These are phyloP conservation scores for Oryza officinalis DNA, from an alignment of 176 grass and related monocot species.

Conservation along the genomic window DNA sequence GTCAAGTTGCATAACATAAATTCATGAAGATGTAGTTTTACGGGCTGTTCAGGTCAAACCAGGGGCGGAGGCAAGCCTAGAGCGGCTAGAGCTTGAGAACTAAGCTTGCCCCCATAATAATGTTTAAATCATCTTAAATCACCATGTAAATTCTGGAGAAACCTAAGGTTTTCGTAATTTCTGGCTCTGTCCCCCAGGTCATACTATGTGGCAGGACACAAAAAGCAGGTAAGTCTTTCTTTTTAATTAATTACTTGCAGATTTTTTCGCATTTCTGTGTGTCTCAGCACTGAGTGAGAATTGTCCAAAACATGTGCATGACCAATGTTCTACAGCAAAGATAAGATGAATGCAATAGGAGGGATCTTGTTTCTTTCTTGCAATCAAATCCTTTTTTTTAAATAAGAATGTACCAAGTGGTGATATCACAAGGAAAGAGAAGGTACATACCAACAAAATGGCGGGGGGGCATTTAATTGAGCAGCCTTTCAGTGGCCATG, in stretches of 20 bases:
- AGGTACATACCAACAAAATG: conserved; percentile 1
- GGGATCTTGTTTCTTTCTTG: background rate
- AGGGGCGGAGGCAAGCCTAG: too few species aligned
- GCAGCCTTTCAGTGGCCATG: conserved; percentile 10
- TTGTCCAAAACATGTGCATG: background rate
- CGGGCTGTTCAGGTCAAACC: background rate
- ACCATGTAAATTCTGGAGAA: too few species aligned
- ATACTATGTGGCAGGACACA: background rate
- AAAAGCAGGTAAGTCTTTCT: background rate
- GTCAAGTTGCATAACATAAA: background rate
- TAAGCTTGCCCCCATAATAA: too few species aligned
- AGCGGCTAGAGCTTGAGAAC: too few species aligned
- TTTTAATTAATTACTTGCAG: too few species aligned
- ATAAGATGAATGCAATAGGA: background rate
- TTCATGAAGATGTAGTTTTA: background rate
- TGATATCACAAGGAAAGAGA: background rate
- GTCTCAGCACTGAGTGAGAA: background rate
- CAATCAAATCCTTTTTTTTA: background rate
- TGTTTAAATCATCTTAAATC: too few species aligned
- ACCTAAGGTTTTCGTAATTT: too few species aligned
- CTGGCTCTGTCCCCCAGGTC: too few species aligned
- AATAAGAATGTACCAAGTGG: background rate
- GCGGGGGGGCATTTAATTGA: background rate
- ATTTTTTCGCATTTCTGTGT: background rate
- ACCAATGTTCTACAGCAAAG: background rate